Evolutionary conservation across 2,329 filamentous ascomycete species (phyloP), one percentile per base, ranked within the genome.

Genomic region (Tolypocladium sp.): DNA sequence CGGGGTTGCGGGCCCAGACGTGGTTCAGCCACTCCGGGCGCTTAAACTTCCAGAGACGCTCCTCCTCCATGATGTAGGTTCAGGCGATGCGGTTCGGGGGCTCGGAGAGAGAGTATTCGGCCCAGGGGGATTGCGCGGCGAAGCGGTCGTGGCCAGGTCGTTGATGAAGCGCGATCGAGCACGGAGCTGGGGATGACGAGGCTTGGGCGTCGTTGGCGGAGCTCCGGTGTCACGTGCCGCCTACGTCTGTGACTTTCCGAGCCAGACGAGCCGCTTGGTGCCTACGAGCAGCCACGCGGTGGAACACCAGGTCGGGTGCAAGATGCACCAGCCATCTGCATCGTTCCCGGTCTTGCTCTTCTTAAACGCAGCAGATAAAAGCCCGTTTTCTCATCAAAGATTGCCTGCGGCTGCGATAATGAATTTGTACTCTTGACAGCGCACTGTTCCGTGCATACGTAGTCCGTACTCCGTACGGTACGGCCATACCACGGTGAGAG

Each of bases 1-100:
- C 85, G 22, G 82, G 76, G 65, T 85, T 86, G 68, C 85, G 83
- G 63, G 82, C 82, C 76, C 80, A 84, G 63, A 80, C 78, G 72
- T 80, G 86, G 75, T 84, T 86, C 59, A 87, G 77, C 85, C 85
- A 88, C 69, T 86, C 83, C 58, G 85, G 85, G 77, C 76, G 81
- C 72, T 78, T 73, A 69, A 88, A 88, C 76, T 86, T 87, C 81
- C 82, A 88, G 66, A 88, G 82, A 59, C 84, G 82, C 61, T 87
- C 84, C 65, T 87, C 84, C 63, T 84, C 82, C 82, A 86, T 86
- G 56, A 40, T 71, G 65, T 8, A 53, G 30, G n/a, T 5, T 35
- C 49, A 10, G 49, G n/a, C 9, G 49, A 37, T 35, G 49, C 54
- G 54, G 15, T 13, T 38, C 2, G 27, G 20, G 20, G 20, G n/a